Conservation (phyloP, 495 filamentous ascomycete genomes). For the Bombardia bombarda region DNA sequence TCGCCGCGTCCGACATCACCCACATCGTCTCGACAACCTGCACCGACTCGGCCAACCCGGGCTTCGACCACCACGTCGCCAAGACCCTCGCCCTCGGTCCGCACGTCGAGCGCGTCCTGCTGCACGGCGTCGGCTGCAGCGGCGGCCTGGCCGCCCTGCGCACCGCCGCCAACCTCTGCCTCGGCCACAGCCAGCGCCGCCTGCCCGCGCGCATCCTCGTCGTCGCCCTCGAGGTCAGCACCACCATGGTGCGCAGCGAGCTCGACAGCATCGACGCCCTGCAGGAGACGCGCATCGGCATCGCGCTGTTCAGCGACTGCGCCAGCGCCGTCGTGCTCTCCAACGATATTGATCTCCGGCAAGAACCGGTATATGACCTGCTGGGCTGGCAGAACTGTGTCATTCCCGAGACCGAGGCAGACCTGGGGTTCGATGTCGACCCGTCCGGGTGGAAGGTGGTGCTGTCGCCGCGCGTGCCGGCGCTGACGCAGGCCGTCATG, state of each 20-base stretch:
- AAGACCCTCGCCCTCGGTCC: slow-evolving; percentile 42
- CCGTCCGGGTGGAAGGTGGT: slow-evolving; percentile 56
- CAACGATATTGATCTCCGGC: slow-evolving; percentile 40
- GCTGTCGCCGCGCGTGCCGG: slow-evolving; percentile 49
- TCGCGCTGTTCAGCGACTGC: slow-evolving; percentile 56
- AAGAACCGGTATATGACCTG: slow-evolving; percentile 43
- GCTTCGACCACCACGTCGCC: slow-evolving; percentile 56
- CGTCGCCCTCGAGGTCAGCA: slow-evolving; percentile 54
- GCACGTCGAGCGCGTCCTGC: slow-evolving; percentile 47
- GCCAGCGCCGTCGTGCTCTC: slow-evolving; percentile 51
- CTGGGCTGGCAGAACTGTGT: slow-evolving; percentile 52
- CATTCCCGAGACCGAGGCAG: slow-evolving; percentile 46
- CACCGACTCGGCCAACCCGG: slow-evolving; percentile 61
- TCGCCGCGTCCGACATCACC: slow-evolving; percentile 45
- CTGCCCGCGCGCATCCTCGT: slow-evolving; percentile 49
- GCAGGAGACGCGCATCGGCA: slow-evolving; percentile 49
- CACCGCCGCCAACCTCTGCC: slow-evolving; percentile 52
- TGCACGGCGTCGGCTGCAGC: slow-evolving; percentile 58
- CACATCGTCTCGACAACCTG: slow-evolving; percentile 60
- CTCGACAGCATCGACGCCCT: slow-evolving; percentile 45
- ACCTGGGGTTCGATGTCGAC: slow-evolving; percentile 54
- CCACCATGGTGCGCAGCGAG: slow-evolving; percentile 49
- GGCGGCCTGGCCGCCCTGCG: slow-evolving; percentile 56
- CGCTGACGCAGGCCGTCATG: slow-evolving; percentile 38
- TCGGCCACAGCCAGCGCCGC: slow-evolving; percentile 44